Conservation (phyloP, 169 alveolate genomes). For the Eimeria praecox region DNA sequence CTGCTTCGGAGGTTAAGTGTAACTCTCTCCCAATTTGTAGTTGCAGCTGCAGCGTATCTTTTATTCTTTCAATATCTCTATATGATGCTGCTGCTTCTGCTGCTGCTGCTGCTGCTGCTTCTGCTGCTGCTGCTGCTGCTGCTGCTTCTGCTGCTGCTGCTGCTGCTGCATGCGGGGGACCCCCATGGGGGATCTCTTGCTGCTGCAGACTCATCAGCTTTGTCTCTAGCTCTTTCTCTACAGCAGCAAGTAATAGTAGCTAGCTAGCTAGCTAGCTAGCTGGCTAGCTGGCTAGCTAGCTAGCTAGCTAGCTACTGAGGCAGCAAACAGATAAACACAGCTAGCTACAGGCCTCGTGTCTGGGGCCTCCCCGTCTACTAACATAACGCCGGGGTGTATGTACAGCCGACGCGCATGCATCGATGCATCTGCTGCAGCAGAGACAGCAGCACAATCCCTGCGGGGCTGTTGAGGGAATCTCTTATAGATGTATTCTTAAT, state of each 20-base stretch:
- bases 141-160: conserved; percentile 16
- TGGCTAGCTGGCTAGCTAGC: conserved; percentile 14
- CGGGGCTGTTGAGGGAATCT: too few species aligned
- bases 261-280: conserved; percentile 39
- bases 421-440: too few species aligned
- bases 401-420: too few species aligned
- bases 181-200: neutral
- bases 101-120: conserved; percentile 21
- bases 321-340: neutral
- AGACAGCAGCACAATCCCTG: too few species aligned
- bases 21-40: neutral
- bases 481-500: too few species aligned
- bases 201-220: neutral
- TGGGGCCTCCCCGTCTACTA: too few species aligned
- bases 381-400: too few species aligned
- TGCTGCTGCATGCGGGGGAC: neutral
- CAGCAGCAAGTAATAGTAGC: neutral
- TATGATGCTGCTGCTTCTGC: neutral
- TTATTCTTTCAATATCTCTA: neutral
- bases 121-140: conserved; percentile 19
- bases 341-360: neutral
- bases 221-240: neutral
- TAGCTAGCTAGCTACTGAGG: neutral
- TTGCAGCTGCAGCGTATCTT: conserved; percentile 10
- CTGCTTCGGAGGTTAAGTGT: too few species aligned